Conservation (phyloP, 2,329 filamentous ascomycete species). For the Plectosphaerella sp. region DNA sequence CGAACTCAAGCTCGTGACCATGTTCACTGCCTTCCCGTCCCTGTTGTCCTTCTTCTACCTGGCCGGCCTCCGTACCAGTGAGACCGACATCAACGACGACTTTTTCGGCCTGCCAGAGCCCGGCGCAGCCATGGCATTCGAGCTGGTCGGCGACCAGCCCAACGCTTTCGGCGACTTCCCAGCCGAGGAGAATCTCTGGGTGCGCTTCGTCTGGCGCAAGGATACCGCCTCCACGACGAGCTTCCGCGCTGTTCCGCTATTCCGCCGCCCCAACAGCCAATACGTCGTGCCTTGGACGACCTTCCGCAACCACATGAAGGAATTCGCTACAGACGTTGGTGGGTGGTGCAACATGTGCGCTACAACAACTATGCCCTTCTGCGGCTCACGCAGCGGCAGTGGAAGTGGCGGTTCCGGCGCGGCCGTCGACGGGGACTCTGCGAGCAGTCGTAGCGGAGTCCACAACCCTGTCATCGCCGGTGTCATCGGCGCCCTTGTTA, state of each 20-base stretch:
- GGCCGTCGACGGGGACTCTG: not conserved
- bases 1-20: slow-evolving; percentile 50
- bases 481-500: slow-evolving; percentile 39
- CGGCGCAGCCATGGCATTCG: slow-evolving; percentile 72
- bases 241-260: slow-evolving; percentile 34
- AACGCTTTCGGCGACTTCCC: slow-evolving; percentile 21
- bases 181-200: slow-evolving; percentile 32
- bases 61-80: slow-evolving; percentile 36
- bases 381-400: slow-evolving; percentile 13
- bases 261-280: slow-evolving; percentile 27
- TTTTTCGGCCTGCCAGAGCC: slow-evolving; percentile 53
- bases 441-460: not conserved
- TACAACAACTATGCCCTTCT: slow-evolving; percentile 30
- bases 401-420: slow-evolving; percentile 6
- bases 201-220: slow-evolving; percentile 55
- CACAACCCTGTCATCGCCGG: slow-evolving; percentile 35
- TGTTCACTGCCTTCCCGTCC: slow-evolving; percentile 51
- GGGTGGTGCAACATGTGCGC: slow-evolving; percentile 43
- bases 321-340: slow-evolving; percentile 24
- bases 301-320: slow-evolving; percentile 32
- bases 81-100: slow-evolving; percentile 43
- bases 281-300: slow-evolving; percentile 29
- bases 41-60: slow-evolving; percentile 52
- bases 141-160: slow-evolving; percentile 41
- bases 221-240: slow-evolving; percentile 30